phyloP scores from a whole-genome alignment of 2,329 filamentous ascomycete genomes.

The Corinectria fuckeliana region DNA sequence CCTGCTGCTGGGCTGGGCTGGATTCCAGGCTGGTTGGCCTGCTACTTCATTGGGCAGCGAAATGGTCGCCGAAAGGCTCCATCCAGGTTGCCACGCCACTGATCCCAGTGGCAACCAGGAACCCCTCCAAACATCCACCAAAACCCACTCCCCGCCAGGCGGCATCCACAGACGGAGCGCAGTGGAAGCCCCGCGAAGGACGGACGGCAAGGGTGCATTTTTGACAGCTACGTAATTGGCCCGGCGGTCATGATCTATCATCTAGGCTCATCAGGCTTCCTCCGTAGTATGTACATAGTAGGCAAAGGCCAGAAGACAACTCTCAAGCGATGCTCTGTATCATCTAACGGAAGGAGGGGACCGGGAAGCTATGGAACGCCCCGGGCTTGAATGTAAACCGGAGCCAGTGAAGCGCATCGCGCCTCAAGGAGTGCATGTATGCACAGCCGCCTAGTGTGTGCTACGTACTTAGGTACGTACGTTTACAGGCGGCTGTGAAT shows the following conservation, averaged over 20 bases:
- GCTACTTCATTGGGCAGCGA: slow-evolving; percentile 21
- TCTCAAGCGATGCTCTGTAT: not conserved
- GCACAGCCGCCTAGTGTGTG: not conserved
- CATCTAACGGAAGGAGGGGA: not conserved
- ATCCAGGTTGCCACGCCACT: slow-evolving; percentile 21
- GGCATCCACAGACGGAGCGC: slow-evolving; percentile 28
- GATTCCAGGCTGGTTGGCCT: slow-evolving; percentile 16
- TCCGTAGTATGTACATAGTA: no score
- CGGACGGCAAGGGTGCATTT: slow-evolving; percentile 21
- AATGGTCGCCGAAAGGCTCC: slow-evolving; percentile 7
- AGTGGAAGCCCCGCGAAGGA: slow-evolving; percentile 36
- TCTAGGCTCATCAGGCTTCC: not conserved
- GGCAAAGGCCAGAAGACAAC: not conserved
- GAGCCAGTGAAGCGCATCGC: slow-evolving; percentile 5
- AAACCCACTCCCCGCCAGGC: slow-evolving; percentile 22
- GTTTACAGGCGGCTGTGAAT: not conserved
- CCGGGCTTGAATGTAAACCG: not conserved
- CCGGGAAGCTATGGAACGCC: no score
- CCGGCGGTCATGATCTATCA: not conserved
- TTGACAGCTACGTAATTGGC: slow-evolving; percentile 15
- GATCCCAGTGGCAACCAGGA: slow-evolving; percentile 10
- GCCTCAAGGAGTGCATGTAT: not conserved
- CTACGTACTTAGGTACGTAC: not conserved
- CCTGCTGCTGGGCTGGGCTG: no score
- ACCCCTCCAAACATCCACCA: not conserved